Conservation (phyloP, 2,329 filamentous ascomycete species). For the Septoria linicola region DNA sequence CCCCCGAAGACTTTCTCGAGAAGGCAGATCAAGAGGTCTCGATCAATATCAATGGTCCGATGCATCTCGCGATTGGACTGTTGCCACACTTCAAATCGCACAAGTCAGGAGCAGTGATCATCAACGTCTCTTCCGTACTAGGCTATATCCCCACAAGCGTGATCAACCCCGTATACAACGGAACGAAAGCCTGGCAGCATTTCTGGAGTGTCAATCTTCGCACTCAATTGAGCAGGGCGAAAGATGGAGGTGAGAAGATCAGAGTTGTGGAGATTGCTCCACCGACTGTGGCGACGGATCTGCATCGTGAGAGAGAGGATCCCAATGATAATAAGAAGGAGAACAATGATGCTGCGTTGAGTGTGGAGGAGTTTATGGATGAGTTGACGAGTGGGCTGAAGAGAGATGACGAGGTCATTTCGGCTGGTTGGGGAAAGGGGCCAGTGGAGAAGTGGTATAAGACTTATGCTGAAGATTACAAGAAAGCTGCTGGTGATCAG, state of each 20-base stretch:
- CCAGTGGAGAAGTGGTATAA: constrained; percentile 50
- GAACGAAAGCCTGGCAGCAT: constrained; percentile 59
- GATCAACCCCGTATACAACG: constrained; percentile 60
- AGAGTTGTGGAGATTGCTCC: constrained; percentile 58
- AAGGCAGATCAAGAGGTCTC: constrained; percentile 59
- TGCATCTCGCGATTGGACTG: constrained; percentile 54
- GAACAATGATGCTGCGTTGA: constrained; percentile 50
- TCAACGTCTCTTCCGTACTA: constrained; percentile 57
- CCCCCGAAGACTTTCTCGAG: constrained; percentile 43
- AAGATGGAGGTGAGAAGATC: constrained; percentile 39
- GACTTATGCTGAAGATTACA: constrained; percentile 31
- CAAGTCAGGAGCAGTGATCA: constrained; percentile 44
- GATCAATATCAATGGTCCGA: constrained; percentile 59
- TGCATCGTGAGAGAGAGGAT: constrained; percentile 57
- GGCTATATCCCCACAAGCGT: constrained; percentile 55
- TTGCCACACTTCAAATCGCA: constrained; percentile 52
- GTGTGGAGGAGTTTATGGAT: constrained; percentile 56
- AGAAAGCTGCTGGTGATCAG: constrained; percentile 22
- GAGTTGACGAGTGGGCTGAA: constrained; percentile 49
- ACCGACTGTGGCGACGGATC: constrained; percentile 54
- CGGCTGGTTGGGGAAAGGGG: constrained; percentile 45
- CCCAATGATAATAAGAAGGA: constrained; percentile 61
- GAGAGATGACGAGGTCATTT: constrained; percentile 51
- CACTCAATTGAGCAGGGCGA: constrained; percentile 46
- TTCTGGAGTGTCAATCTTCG: constrained; percentile 58